Percentiles rank a stretch among this genome's conserved stretches.
Evolutionary conservation across 306 rosid genomes (phyloP).

Genomic region (Hippophae rhamnoides): DNA sequence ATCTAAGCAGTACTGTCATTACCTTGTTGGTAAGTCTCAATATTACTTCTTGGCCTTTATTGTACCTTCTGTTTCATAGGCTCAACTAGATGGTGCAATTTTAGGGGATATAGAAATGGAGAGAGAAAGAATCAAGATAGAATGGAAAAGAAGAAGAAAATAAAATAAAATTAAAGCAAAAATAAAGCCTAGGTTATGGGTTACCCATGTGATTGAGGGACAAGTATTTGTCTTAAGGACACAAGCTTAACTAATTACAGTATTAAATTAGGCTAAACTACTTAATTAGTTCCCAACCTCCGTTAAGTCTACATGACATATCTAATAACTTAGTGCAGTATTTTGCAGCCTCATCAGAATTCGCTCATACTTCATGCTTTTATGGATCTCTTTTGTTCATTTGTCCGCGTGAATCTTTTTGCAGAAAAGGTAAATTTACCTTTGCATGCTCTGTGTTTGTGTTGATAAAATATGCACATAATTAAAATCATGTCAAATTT

Average conservation of each 20-base stretch:
- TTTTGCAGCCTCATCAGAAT: constrained; percentile 99
- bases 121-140: too few species aligned
- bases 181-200: too few species aligned
- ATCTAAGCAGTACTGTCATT: constrained; percentile 92
- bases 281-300: neutral
- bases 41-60: constrained; percentile 22
- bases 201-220: too few species aligned
- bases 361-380: constrained; percentile 81
- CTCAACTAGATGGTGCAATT: too few species aligned
- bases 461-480: neutral
- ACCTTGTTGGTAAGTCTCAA: constrained; percentile 84
- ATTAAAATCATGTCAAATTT: constrained; percentile 1
- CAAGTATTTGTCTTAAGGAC: too few species aligned
- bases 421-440: constrained; percentile 76
- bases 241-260: neutral
- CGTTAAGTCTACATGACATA: constrained; percentile 27
- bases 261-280: neutral
- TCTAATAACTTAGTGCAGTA: constrained; percentile 67
- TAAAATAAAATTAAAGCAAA: too few species aligned
- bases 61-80: neutral
- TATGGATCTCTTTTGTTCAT: constrained; percentile 97
- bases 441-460: constrained; percentile 11
- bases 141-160: too few species aligned
- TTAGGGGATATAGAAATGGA: too few species aligned
- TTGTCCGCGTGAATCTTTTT: constrained; percentile 89